phyloP scores from a whole-genome alignment of 768 basidiomycete species.

The Psilocybe cyanescens region DNA sequence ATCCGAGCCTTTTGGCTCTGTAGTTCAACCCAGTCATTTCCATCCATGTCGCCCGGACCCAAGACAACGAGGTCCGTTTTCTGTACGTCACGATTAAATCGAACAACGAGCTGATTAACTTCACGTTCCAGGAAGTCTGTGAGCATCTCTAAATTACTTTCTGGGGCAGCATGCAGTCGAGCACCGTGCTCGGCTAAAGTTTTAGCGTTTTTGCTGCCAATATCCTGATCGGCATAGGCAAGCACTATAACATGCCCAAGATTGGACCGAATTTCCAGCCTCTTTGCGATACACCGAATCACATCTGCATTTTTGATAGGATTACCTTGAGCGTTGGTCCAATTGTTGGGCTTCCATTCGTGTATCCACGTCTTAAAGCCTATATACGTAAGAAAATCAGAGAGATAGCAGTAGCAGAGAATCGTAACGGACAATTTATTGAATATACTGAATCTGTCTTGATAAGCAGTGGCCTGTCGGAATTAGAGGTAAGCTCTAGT shows the following conservation, averaged over 20 bases:
- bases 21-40: neutral
- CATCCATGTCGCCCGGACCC: neutral
- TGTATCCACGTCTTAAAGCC: constrained; percentile 71
- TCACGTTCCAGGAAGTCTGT: neutral
- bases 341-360: constrained; percentile 64
- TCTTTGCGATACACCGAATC: constrained; percentile 69
- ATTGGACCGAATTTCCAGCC: constrained; percentile 56
- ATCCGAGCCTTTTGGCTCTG: neutral
- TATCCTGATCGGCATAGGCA: constrained; percentile 8
- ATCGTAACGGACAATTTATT: constrained; percentile 62
- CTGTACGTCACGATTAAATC: neutral
- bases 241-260: constrained; percentile 61
- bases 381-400: constrained; percentile 30
- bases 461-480: constrained; percentile 63
- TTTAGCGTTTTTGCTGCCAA: neutral
- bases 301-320: constrained; percentile 74
- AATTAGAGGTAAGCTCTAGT: constrained; percentile 71
- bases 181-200: neutral
- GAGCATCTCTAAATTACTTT: neutral
- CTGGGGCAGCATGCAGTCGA: neutral
- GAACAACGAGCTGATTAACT: neutral
- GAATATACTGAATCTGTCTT: constrained; percentile 86
- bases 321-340: constrained; percentile 45
- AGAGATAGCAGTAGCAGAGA: neutral
- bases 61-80: neutral